phyloP scores from a whole-genome alignment of 2,329 filamentous ascomycete species.

The Coniella lustricola region DNA sequence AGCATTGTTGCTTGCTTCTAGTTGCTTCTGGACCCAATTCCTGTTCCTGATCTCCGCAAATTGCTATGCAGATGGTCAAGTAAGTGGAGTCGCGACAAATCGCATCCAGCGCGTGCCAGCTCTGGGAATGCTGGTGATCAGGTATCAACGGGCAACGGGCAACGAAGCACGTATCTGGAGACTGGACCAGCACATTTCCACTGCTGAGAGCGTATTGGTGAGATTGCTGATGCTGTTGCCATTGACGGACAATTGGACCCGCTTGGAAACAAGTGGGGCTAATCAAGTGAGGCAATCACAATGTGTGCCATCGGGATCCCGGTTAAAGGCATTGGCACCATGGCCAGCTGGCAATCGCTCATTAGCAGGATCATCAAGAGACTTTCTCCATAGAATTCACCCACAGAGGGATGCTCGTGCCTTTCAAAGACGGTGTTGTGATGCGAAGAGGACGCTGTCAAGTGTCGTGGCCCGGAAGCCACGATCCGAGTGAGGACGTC shows the following conservation, averaged over 20 bases:
- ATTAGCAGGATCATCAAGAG: not conserved
- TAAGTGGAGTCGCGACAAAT: too few species aligned
- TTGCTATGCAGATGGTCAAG: too few species aligned
- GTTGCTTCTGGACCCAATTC: conserved; percentile 7
- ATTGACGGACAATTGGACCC: not conserved
- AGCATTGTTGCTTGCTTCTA: conserved; percentile 6
- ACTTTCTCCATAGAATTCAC: too few species aligned
- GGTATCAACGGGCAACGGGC: not conserved
- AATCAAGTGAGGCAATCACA: conserved; percentile 14
- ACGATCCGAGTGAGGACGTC: not conserved
- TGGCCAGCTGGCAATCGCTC: not conserved
- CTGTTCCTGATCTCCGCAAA: not conserved
- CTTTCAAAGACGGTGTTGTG: too few species aligned
- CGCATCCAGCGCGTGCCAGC: too few species aligned
- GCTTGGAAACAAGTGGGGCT: not conserved
- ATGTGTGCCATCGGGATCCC: conserved; percentile 10
- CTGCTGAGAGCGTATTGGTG: too few species aligned
- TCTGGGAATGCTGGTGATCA: too few species aligned
- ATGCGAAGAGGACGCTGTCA: not conserved
- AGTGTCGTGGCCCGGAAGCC: not conserved
- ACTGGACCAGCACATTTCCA: too few species aligned
- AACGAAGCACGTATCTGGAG: not conserved
- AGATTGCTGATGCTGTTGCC: too few species aligned
- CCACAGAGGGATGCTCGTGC: too few species aligned
- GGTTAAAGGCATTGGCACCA: conserved; percentile 8